Evolutionary conservation across 352 stramenopile genomes (phyloP), one percentile per base, ranked within the genome.

Genomic region (Globisporangium solare): DNA sequence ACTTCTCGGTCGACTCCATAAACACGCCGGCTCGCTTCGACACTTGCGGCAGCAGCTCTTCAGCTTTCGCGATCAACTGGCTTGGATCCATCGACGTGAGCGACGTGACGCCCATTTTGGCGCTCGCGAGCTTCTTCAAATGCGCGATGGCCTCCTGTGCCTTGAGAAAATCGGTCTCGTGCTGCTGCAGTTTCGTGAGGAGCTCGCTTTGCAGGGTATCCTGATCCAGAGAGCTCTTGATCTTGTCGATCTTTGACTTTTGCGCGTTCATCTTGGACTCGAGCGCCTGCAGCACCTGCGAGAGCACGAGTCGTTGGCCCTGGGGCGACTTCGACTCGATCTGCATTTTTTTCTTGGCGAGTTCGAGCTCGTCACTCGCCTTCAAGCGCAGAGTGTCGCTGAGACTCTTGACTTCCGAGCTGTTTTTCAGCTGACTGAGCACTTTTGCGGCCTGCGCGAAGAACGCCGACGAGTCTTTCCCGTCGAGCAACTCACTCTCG

Each of bases 1-100:
- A 90, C 41, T 80, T 81, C 31, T 94, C 81, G 1, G 77, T 80
- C 43, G 82, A 86, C 37, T 83, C 68, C 17, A 87, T 69, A 6
- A 88, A 59, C 6, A 74, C 42, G 18, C 79, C 67, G 1, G 79
- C 81, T 14, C 74, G 74, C 4, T 64, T 67, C 0, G 81, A 83
- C 2, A 91, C 51, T 51, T 76, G 73, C 13, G 83, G 83, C 6
- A 93, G 40, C 4, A 88, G 51, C 22, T 86, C 68, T 53, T 92
- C 83, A 10, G 82, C 80, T 48, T 85, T 89, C 35, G 70, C 58
- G 1, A 87, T 64, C 47, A 93, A 50, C 35, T 75, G 51, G 20
- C 63, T 76, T 1, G 79, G 79, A 10, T 89, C 77, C 35, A 93
- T 57, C 0, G 70, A 61, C 2, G 68, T 71, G 43, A 93, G 67